Evolutionary conservation across 306 rosid species (phyloP).

Genomic region (Prunus campanulata): DNA sequence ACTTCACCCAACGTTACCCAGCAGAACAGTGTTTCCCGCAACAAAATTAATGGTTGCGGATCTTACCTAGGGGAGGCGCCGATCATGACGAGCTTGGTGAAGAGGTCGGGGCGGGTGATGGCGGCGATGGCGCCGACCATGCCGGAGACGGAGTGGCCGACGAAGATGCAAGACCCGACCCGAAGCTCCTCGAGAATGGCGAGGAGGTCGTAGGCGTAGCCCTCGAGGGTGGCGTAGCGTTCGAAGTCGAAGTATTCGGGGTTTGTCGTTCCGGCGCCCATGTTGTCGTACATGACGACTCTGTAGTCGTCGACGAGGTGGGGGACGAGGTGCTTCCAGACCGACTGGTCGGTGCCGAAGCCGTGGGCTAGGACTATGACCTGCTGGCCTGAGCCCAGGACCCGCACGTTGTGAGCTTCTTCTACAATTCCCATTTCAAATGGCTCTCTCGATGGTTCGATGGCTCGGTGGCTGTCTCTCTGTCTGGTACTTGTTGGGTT

Average conservation of each 20-base stretch:
- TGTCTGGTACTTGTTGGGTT: not conserved
- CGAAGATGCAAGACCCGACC: constrained; percentile 54
- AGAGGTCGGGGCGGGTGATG: constrained; percentile 66
- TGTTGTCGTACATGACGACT: constrained; percentile 65
- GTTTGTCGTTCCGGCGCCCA: constrained; percentile 85
- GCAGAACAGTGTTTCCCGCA: not conserved
- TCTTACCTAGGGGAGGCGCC: constrained; percentile 63
- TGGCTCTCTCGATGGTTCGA: no score
- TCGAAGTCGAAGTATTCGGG: constrained; percentile 86
- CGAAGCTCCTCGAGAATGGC: constrained; percentile 59
- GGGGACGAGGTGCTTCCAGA: constrained; percentile 77
- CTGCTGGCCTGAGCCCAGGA: constrained; percentile 50
- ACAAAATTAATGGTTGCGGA: not conserved
- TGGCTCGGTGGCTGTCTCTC: no score
- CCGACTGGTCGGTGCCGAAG: constrained; percentile 82
- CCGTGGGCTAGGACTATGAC: constrained; percentile 65
- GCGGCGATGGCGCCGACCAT: constrained; percentile 72
- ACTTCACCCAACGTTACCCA: no score
- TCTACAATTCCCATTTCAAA: constrained; percentile 59
- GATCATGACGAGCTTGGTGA: constrained; percentile 59
- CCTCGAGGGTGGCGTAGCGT: constrained; percentile 59
- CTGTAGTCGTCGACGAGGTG: constrained; percentile 52
- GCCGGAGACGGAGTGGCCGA: constrained; percentile 84
- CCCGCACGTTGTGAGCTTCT: constrained; percentile 77
- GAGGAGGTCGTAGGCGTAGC: constrained; percentile 64